phyloP scores from a whole-genome alignment of 176 grass and related monocot genomes.

The Poa annua region DNA sequence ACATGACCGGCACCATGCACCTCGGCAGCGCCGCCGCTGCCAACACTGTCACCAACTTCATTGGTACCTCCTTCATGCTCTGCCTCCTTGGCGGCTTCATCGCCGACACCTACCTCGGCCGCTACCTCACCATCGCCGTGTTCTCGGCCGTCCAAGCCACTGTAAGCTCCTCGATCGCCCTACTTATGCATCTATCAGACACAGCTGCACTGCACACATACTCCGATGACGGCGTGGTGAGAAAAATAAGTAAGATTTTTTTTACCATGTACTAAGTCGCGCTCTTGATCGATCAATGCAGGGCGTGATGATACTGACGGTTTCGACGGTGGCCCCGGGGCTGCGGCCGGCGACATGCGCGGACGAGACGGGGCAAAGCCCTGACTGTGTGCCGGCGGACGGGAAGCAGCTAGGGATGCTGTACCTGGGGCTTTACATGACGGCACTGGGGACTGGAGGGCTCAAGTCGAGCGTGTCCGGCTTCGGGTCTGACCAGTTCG shows the following conservation, averaged over 20 bases:
- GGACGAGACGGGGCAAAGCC: conserved; percentile 31
- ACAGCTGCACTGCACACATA: background rate
- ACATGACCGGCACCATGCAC: conserved; percentile 93
- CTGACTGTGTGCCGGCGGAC: conserved; percentile 57
- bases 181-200: background rate
- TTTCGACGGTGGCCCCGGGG: conserved; percentile 68
- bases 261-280: background rate
- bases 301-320: conserved; percentile 82
- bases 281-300: conserved; percentile 17
- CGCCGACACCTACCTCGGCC: conserved; percentile 92
- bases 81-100: conserved; percentile 93
- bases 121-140: conserved; percentile 91
- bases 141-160: conserved; percentile 84
- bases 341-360: conserved; percentile 61
- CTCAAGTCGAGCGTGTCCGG: conserved; percentile 97
- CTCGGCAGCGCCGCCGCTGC: conserved; percentile 86
- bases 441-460: conserved; percentile 86
- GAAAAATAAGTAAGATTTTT: too few relatives aligned
- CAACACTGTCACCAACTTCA: conserved; percentile 92
- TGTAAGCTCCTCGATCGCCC: background rate
- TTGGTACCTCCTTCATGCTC: conserved; percentile 95
- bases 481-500: conserved; percentile 95
- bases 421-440: conserved; percentile 87
- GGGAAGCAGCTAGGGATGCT: conserved; percentile 74
- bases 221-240: too few relatives aligned